Base-by-base conservation (phyloP, 108 stramenopile genomes). In the Nitzschia inconspicua region DNA sequence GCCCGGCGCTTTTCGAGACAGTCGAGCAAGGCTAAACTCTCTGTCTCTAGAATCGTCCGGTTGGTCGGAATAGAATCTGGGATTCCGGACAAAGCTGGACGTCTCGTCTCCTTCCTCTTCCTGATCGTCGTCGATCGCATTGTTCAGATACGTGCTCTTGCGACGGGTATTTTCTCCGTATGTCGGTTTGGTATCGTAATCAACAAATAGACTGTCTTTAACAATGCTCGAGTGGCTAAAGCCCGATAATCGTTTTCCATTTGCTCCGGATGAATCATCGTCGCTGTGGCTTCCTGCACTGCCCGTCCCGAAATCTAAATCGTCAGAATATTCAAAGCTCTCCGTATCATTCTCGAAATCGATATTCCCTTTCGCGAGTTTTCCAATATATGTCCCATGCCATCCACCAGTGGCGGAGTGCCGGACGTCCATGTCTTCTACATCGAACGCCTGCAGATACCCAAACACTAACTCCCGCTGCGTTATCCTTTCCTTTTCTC, bases 321-420 rank as follows among this genome's bases (percentile, higher is more conserved):
- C n/a, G n/a, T n/a, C n/a, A n/a, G n/a, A n/a, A n/a, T 39, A 14
- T 10, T 14, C 37, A 37, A 8, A n/a, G 3, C 8, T 24, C 37
- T 29, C 57, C 10, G 16, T 18, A 13, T 46, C 16, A 13, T 18
- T 18, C n/a, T 44, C 57, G 16, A n/a, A 19, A 3, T 37, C 39
- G 50, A 55, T 65, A 32, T 54, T 30, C 13, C 77, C 77, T 2
- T 68, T 51, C 8, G 72, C 72, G 30, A 79, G 57, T 3, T 56
- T 51, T 44, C 73, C 73, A 18, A 64, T 53, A 41, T 83, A 83
- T 10, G 71, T 72, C 13, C 77, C 77, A 44, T 83, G 81, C 74
- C 75, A 83, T 26, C 81, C 81, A 36, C 81, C 81, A 2, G 81
- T 83, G 5, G 81, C 81, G 13, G 69, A 66, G 46, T 78, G 76